Base-by-base conservation (phyloP, 192 early-diverging fungal genomes). In the Entomortierella beljakovae region DNA sequence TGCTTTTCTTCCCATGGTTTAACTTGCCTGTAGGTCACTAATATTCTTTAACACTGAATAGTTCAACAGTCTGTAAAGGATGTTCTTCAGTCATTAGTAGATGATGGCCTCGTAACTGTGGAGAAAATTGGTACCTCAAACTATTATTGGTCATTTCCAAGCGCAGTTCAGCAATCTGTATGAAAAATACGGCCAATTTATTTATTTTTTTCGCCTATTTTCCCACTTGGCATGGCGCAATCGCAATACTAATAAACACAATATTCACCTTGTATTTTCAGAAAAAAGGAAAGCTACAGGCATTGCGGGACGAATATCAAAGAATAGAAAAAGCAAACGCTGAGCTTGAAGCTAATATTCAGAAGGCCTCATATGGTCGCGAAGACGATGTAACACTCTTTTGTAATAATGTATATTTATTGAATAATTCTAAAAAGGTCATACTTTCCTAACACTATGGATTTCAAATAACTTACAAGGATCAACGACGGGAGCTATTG, bases 91-190 rank as follows among this genome's bases (percentile, higher is more conserved):
- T 85, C 86, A 13, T 85, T 97, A 20, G 93, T 97, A 1, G 90
- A 93, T 68, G 96, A 97, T 81, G 86, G 85, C 23, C 66, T 95
- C 20, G 94, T 95, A 11, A 87, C 85, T 26, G 80, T 80, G 25
- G 96, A 97, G 61, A 97, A 94, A 77, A 94, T 97, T 56, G 96
- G 94, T 4, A 90, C 90, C 18, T 94, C 94, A 23, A 97, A 97
- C 68, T 97, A 92, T 68, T 97, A 83, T 70, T 97, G 96, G 96
- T 89, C 93, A n/a, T 97, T 94, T 68, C 94, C 94, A 5, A 90
- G 89, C 59, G 86, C 90, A 18, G 86, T 86, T 6, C 70, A 82
- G 38, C 82, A 88, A 80, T 66, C 84, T 25, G 87, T 89, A 56
- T 57, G 82, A 29, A 13, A 48, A 57, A 29, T 23, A 15, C 16